Conservation (phyloP, 1,284 basidiomycete species). For the Austroboletus novae-zelandiae region DNA sequence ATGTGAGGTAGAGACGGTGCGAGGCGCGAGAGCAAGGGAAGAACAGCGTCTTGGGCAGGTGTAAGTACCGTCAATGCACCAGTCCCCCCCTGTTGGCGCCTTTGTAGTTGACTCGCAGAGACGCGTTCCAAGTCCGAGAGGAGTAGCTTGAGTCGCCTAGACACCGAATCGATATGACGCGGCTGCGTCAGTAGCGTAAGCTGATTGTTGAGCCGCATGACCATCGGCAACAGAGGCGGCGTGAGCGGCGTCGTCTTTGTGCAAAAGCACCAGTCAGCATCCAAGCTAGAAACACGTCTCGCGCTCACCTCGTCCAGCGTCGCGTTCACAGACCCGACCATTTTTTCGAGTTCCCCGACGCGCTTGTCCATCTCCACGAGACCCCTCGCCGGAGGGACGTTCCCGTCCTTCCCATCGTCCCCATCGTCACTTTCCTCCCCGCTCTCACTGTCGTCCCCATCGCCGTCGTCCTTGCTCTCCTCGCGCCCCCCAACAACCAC, state of each 20-base stretch:
- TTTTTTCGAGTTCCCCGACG: slow-evolving; percentile 74
- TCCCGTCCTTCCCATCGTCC: slow-evolving; percentile 15
- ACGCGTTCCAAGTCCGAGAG: slow-evolving; percentile 91
- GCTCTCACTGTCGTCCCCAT: slow-evolving; percentile 9
- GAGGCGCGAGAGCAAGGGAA: slow-evolving; percentile 80
- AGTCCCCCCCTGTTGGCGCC: slow-evolving; percentile 41
- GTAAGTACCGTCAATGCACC: slow-evolving; percentile 39
- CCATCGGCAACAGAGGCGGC: slow-evolving; percentile 77
- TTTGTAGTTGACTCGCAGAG: slow-evolving; percentile 39
- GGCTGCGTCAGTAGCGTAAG: slow-evolving; percentile 91
- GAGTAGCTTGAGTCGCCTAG: slow-evolving; percentile 88
- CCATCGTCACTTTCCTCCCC: slow-evolving; percentile 7
- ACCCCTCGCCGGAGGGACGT: slow-evolving; percentile 41
- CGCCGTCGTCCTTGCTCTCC: slow-evolving; percentile 30
- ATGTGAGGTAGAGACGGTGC: slow-evolving; percentile 88
- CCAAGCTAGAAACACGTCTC: neutral
- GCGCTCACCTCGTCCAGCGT: slow-evolving; percentile 66
- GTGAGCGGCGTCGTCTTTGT: slow-evolving; percentile 54
- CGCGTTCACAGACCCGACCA: slow-evolving; percentile 73
- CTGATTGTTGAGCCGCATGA: slow-evolving; percentile 83
- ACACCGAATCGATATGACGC: slow-evolving; percentile 95
- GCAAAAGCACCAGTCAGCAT: neutral
- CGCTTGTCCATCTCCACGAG: slow-evolving; percentile 76
- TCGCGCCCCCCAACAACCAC: slow-evolving; percentile 43
- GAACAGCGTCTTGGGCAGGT: slow-evolving; percentile 59